Percentiles rank a stretch among this genome's conserved stretches.
Evolutionary conservation across 2,329 filamentous ascomycete genomes (phyloP).

Genomic region (Cladophialophora immunda): DNA sequence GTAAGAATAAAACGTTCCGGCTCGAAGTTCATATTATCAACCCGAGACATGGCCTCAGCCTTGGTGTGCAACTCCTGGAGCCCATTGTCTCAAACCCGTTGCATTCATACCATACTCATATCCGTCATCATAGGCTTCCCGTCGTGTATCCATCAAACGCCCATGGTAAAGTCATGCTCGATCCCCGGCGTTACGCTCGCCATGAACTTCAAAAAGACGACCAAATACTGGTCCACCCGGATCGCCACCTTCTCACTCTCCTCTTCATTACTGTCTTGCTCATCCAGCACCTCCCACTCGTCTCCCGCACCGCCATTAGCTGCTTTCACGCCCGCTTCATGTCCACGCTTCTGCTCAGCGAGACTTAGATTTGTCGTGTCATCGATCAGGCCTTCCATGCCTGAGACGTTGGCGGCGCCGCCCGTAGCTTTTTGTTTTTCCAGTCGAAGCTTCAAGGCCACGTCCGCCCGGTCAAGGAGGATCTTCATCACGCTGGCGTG

Average conservation of each 20-base stretch:
- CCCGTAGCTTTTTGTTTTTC: slow-evolving; percentile 75
- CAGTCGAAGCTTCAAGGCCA: slow-evolving; percentile 85
- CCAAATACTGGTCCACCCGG: slow-evolving; percentile 60
- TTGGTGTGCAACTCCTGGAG: not conserved
- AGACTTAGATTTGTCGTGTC: slow-evolving; percentile 69
- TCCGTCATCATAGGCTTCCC: not conserved
- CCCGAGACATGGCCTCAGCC: not conserved
- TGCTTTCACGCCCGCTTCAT: slow-evolving; percentile 48
- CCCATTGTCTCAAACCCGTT: not conserved
- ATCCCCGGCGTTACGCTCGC: slow-evolving; percentile 94
- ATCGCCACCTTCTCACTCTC: slow-evolving; percentile 57
- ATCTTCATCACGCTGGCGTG: slow-evolving; percentile 99
- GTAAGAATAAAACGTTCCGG: not conserved
- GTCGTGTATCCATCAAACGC: slow-evolving; percentile 65
- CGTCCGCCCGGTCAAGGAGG: slow-evolving; percentile 92
- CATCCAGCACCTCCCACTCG: slow-evolving; percentile 69
- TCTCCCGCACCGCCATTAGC: slow-evolving; percentile 57
- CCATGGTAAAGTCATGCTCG: slow-evolving; percentile 98
- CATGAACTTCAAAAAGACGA: slow-evolving; percentile 71
- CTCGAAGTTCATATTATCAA: not conserved
- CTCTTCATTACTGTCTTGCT: slow-evolving; percentile 58
- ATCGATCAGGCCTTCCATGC: slow-evolving; percentile 86
- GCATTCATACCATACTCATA: not conserved
- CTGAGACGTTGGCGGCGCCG: slow-evolving; percentile 64
- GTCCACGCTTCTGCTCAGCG: slow-evolving; percentile 47